Conservation (phyloP, 768 basidiomycete species). For the Pleurotus citrinopileatus region DNA sequence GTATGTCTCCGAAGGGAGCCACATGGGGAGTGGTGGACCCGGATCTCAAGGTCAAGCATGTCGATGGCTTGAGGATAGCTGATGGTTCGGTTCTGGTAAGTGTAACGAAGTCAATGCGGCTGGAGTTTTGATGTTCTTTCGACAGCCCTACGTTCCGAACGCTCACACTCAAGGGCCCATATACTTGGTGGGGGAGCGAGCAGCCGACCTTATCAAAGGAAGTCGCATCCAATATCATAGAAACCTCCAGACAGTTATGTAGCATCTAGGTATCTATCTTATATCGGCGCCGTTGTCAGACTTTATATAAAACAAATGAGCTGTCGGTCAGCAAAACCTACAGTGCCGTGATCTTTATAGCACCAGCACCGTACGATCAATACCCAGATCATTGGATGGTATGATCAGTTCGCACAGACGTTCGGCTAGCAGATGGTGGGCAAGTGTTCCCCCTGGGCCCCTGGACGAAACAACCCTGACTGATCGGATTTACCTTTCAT, state of each 20-base stretch:
- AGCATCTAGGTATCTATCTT: too few species aligned
- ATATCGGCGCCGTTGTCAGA: too few species aligned
- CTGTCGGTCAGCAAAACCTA: too few species aligned
- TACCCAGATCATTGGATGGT: too few species aligned
- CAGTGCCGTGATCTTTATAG: too few species aligned
- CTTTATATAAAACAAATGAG: too few species aligned
- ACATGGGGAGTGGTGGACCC: conserved; percentile 34
- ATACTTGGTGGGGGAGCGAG: conserved; percentile 26
- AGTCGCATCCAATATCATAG: not conserved
- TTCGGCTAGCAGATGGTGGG: too few species aligned
- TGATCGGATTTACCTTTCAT: too few species aligned
- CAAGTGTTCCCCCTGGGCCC: too few species aligned
- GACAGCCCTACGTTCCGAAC: conserved; percentile 23
- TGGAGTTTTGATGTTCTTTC: not conserved
- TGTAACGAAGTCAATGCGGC: not conserved
- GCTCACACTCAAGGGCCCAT: conserved; percentile 23
- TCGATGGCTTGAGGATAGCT: conserved; percentile 32
- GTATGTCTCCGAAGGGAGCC: conserved; percentile 28
- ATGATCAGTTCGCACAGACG: too few species aligned
- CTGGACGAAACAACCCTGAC: too few species aligned
- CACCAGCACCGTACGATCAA: too few species aligned
- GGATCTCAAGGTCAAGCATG: conserved; percentile 34
- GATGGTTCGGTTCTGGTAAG: conserved; percentile 35
- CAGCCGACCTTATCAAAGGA: conserved; percentile 25
- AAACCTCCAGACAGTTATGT: not conserved